Evolutionary conservation across 805 yeast species (phyloP), one percentile per base, ranked within the genome.

Genomic region (Saturnispora diversa): DNA sequence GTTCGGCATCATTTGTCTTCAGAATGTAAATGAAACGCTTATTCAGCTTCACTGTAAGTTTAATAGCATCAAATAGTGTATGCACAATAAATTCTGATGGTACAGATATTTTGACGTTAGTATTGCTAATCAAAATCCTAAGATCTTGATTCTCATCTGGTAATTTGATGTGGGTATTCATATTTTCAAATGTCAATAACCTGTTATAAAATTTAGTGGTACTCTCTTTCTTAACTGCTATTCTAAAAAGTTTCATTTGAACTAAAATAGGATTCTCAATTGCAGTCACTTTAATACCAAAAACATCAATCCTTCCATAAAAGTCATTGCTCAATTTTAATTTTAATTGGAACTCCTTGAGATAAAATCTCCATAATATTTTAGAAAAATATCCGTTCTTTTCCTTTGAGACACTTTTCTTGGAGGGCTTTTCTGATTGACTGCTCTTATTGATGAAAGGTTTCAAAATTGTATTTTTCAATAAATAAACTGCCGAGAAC

Each of bases 11-110:
- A 32, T 69, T 65, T 10, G 62, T 60, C 25, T 61, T 59, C 46
- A 81, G 64, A 15, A 79, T 72, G 41, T 66, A 65, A 21, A 60
- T 53, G 46, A 80, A 64, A 48, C 85, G 94, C 44, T 71, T 73
- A 10, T 79, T 55, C 0, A 85, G 70, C 55, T 88, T 88, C 38
- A 69, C 67, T 30, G 79, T 61, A 0, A 86, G 77, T 15, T 84
- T 70, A 12, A 83, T 62, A 50, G 83, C 83, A 51, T 88, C 96
- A 51, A 88, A 75, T n/a, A 88, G 70, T 19, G 78, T 72, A 60
- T 84, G 84, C 40, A 84, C 75, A 38, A 83, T 67, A 54, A 84
- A 84, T 40, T 77, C 75, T 56, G 80, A 75, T 0, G 97, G 96
- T 37, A 86, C 66, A 19, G 66, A 65, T 32, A 80, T 54, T 40